Evolutionary conservation across 2,329 filamentous ascomycete genomes (phyloP), one percentile per base, ranked within the genome.

Genomic region (Didymosphaeria variabile): DNA sequence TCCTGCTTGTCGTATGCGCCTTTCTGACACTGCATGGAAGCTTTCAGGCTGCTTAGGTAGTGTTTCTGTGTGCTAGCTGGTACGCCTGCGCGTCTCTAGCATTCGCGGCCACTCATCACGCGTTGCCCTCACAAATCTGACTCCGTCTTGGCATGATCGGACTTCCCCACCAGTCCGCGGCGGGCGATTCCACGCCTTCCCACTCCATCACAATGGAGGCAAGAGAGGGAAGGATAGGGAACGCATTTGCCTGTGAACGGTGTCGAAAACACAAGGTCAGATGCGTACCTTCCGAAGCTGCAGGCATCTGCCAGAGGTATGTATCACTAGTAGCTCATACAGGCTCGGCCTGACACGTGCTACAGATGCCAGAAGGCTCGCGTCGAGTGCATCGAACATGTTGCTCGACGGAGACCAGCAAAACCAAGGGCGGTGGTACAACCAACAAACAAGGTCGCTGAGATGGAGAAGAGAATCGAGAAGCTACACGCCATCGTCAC

Each of bases 221-320:
- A 67, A 74, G 69, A 70, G 74, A 77, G 63, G 73, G 72, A 34
- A 72, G 74, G 62, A 72, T 71, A 60, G 73, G 75, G 47, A 77
- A 77, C 58, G 74, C 75, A 3, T 77, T 77, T 69, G 75, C 75
- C 47, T 77, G 75, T 58, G 75, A 77, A 58, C 64, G 75, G 34
- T 77, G 75, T 59, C 68, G 75, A 46, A 75, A 76, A 60, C 75
- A 77, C 69, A 77, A 77, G 58, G 75, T 77, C 32, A 66, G 74
- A 49, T 77, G 75, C 51, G 74, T 77, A 42, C 73, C 73, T 42
- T 77, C 74, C 13, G 74, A 75, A 17, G 69, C 69, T 29, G 60
- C 72, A 47, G 65, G 64, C 40, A 66, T 74, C 51, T 77, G 75
- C 60, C 74, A 77, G 64, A 72, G 75, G 75, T 77, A 70, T 58